Evolutionary conservation across 2,329 filamentous ascomycete genomes (phyloP).

Genomic region (Botrytis tulipae): DNA sequence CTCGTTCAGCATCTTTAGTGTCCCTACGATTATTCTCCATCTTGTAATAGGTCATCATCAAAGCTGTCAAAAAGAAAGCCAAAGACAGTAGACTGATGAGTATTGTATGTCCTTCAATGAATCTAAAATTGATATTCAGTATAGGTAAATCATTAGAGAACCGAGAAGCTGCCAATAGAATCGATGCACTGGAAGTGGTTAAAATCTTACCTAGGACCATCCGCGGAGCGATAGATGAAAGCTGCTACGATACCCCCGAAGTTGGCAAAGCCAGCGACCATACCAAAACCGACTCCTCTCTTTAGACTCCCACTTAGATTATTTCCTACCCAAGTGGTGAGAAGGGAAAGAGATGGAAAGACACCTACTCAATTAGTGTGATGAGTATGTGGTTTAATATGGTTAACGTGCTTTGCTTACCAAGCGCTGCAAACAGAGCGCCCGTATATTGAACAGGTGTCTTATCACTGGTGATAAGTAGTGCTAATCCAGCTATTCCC

Average conservation of each 20-base stretch:
- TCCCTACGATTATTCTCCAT: constrained; percentile 57
- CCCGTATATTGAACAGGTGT: constrained; percentile 76
- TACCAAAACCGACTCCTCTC: constrained; percentile 78
- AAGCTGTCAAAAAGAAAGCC: constrained; percentile 48
- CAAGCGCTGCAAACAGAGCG: constrained; percentile 74
- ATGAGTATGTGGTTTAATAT: not conserved
- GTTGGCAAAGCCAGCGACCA: constrained; percentile 90
- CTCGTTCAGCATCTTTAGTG: constrained; percentile 36
- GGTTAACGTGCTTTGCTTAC: constrained; percentile 34
- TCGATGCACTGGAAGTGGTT: constrained; percentile 32
- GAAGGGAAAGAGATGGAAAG: constrained; percentile 80
- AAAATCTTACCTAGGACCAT: constrained; percentile 36
- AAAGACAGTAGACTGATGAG: constrained; percentile 47
- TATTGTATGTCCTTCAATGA: constrained; percentile 46
- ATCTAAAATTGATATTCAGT: constrained; percentile 34
- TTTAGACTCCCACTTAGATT: constrained; percentile 92
- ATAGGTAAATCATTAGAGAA: not conserved
- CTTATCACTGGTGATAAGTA: constrained; percentile 65
- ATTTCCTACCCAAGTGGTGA: constrained; percentile 82
- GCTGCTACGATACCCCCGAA: constrained; percentile 66
- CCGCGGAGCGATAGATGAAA: constrained; percentile 48
- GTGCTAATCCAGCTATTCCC: constrained; percentile 72
- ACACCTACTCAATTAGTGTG: constrained; percentile 54
- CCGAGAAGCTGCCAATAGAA: not conserved
- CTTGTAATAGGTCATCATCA: constrained; percentile 58